A percentile compares a stretch with the other conserved stretches of the same genome.
phyloP scores from a whole-genome alignment of 305 asterid species.

The Fraxinus angustifolia region DNA sequence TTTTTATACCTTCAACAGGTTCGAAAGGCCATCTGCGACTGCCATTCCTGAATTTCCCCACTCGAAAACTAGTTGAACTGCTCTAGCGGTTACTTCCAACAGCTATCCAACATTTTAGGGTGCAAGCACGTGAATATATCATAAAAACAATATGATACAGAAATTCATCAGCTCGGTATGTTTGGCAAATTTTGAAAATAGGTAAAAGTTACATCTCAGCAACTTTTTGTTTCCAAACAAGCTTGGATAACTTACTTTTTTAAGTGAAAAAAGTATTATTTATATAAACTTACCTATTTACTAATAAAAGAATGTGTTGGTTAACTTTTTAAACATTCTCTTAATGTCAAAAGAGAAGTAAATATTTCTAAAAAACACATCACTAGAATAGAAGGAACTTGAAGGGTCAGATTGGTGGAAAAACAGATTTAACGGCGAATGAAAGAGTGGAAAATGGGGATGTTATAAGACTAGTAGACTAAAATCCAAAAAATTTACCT shows the following conservation, averaged over 20 bases:
- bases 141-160: not conserved
- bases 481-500: slow-evolving; percentile 45
- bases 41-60: slow-evolving; percentile 88
- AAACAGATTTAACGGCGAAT: not conserved
- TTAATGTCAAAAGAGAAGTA: not conserved
- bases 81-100: slow-evolving; percentile 85
- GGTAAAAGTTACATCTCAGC: not conserved
- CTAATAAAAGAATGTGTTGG: not conserved
- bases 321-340: not conserved
- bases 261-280: not conserved
- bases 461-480: not conserved
- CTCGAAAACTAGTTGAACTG: slow-evolving; percentile 77
- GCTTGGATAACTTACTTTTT: not conserved
- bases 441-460: not conserved
- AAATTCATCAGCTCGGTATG: not conserved
- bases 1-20: slow-evolving; percentile 65
- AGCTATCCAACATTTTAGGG: slow-evolving; percentile 43
- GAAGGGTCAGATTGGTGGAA: not conserved
- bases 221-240: not conserved
- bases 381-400: not conserved
- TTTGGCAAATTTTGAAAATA: not conserved
- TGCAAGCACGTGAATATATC: slow-evolving; percentile 8
- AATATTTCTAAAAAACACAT: not conserved
- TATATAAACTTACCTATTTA: not conserved
- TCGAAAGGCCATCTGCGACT: slow-evolving; percentile 79